Percentiles rank a stretch among this genome's conserved stretches.
These are phyloP conservation scores for Cucumis hystrix DNA, from an alignment of 306 rosid genomes.

Conservation along the genomic window DNA sequence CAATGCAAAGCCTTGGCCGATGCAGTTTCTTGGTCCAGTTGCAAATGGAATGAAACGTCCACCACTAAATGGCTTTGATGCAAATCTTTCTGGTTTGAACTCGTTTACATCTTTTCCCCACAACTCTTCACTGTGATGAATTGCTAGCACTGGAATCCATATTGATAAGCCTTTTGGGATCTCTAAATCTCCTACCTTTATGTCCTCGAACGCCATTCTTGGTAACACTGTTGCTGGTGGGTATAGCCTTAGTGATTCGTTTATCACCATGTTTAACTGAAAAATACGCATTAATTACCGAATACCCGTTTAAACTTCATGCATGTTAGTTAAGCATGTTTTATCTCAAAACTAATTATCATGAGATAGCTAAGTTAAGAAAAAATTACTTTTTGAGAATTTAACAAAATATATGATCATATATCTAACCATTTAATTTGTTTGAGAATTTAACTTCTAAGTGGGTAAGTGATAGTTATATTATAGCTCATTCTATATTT, in stretches of 20 bases:
- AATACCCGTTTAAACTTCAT: too few relatives aligned
- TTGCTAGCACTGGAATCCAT: conserved; percentile 96
- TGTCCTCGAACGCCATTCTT: conserved; percentile 83
- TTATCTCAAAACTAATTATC: too few relatives aligned
- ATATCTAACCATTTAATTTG: too few relatives aligned
- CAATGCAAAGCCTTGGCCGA: conserved; percentile 80
- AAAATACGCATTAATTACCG: background rate
- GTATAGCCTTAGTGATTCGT: conserved; percentile 80
- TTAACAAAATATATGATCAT: too few relatives aligned
- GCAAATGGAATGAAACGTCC: conserved; percentile 86
- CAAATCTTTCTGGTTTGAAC: conserved; percentile 81
- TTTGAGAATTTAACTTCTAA: too few relatives aligned
- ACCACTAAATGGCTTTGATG: conserved; percentile 44
- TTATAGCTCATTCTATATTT: too few relatives aligned
- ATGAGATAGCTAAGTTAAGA: too few relatives aligned
- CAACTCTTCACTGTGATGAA: conserved; percentile 69
- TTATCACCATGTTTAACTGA: conserved; percentile 85
- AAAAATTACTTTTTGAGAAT: too few relatives aligned
- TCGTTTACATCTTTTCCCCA: conserved; percentile 95
- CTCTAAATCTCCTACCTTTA: conserved; percentile 59
- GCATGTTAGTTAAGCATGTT: too few relatives aligned
- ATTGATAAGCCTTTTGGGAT: conserved; percentile 86
- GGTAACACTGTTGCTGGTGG: conserved; percentile 94
- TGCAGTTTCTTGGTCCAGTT: conserved; percentile 75
- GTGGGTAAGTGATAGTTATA: too few relatives aligned